Percentiles rank a stretch among this genome's conserved stretches.
These are phyloP conservation scores for Quercus lobata DNA, from an alignment of 331 rosid species.

Conservation along the genomic window DNA sequence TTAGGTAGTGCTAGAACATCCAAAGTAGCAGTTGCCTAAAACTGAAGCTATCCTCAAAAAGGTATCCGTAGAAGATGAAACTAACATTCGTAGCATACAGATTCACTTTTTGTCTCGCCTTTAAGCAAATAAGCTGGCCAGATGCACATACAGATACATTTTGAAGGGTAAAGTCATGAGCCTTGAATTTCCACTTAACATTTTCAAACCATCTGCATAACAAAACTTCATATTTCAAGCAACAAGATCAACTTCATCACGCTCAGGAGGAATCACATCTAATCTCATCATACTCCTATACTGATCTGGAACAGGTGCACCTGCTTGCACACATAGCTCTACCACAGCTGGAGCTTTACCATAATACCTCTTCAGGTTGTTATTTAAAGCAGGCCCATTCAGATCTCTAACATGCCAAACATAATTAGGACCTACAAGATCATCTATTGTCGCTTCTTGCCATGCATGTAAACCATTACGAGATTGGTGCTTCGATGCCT, in stretches of 20 bases:
- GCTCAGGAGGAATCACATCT: conserved; percentile 71
- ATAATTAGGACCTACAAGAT: conserved; percentile 62
- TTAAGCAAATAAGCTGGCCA: not conserved
- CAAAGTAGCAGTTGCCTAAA: too few relatives aligned
- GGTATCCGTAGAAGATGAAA: too few relatives aligned
- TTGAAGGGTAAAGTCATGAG: not conserved
- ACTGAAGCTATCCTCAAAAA: too few relatives aligned
- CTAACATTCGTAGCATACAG: too few relatives aligned
- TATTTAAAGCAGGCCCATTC: conserved; percentile 49
- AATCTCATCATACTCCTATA: conserved; percentile 86
- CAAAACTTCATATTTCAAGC: conserved; percentile 35
- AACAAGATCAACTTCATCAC: conserved; percentile 84
- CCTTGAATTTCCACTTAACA: not conserved
- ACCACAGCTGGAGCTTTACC: conserved; percentile 94
- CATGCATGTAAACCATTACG: conserved; percentile 91
- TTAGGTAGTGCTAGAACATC: too few relatives aligned
- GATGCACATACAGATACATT: not conserved
- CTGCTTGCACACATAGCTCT: conserved; percentile 84
- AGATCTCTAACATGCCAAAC: conserved; percentile 80
- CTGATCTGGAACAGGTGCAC: conserved; percentile 63
- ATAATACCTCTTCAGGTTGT: conserved; percentile 78
- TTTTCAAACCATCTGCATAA: not conserved
- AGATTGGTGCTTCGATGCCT: conserved; percentile 84
- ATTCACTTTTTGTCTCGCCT: too few relatives aligned
- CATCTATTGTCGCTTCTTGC: conserved; percentile 81